Base-by-base conservation (phyloP, 257 asterid genomes). In the Primulina huaijiensis region DNA sequence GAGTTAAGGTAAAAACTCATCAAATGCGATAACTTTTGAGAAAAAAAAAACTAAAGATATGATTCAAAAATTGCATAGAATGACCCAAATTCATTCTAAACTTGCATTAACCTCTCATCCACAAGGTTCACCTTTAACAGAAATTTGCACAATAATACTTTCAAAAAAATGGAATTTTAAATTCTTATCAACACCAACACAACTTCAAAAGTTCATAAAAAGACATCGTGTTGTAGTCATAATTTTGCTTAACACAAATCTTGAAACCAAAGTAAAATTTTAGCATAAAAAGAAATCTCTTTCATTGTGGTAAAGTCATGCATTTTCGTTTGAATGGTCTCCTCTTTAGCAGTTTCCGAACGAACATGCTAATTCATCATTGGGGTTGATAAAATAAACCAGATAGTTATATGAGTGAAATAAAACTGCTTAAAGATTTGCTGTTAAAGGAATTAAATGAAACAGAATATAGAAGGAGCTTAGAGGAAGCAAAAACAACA, bases 1-100 rank as follows among this genome's bases (percentile, higher is more conserved):
- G 37, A 59, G 64, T 75, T 69, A 60, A 72, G 37, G 65, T 37
- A 23, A 56, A 57, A 67, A 52, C 27, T 69, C 17, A 64, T 62
- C 64, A 63, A 7, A 46, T 27, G 40, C 60, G 21, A 71, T 40
- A 5, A 35, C 31, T 35, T 50, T 9, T 21, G 23, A 21, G 25
- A 35, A 9, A 23, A 46, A 34, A 27, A 31, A 17, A 31, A 70
- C 56, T 46, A 34, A 37, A 5, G 60, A 50, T 7, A 58, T 30
- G 8, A 60, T 40, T 2, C 55, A 30, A 30, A 33, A 19, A 17
- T 31, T 38, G 50, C 62, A 65, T 27, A 25, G 53, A 64, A 16
- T n/a, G n/a, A n/a, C n/a, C 62, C 50, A 25, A 58, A 67, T n/a
- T 53, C 71, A 14, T 56, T 7, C 21, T 46, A 72, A 27, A 21